Percentiles rank a stretch among this genome's conserved stretches.
Evolutionary conservation across 2,329 filamentous ascomycete species (phyloP).

Genomic region (Fusarium solani-melongenae): DNA sequence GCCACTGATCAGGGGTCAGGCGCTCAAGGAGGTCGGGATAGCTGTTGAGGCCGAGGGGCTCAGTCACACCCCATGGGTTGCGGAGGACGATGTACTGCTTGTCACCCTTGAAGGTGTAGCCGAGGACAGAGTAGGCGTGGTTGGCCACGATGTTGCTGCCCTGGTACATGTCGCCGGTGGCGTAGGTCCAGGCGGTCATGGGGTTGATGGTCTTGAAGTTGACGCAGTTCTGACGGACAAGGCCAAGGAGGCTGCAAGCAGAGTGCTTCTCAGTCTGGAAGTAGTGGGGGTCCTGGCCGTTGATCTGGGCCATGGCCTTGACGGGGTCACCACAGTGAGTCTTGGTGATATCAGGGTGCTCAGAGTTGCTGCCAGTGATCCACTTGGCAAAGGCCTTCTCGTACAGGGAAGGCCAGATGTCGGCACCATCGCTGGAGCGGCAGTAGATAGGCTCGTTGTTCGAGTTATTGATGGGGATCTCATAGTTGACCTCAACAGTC

Average conservation of each 20-base stretch:
- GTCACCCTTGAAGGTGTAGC: constrained; percentile 50
- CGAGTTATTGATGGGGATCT: constrained; percentile 57
- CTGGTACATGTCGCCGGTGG: constrained; percentile 50
- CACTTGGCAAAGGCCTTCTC: constrained; percentile 62
- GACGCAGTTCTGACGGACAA: constrained; percentile 53
- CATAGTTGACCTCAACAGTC: constrained; percentile 56
- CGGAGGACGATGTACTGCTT: constrained; percentile 56
- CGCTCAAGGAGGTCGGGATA: constrained; percentile 53
- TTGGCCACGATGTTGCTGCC: constrained; percentile 57
- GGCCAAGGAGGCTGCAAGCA: constrained; percentile 48
- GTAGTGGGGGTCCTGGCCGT: constrained; percentile 52
- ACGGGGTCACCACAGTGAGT: constrained; percentile 55
- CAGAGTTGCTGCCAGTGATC: constrained; percentile 46
- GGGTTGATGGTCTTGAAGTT: constrained; percentile 58
- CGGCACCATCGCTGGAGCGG: constrained; percentile 53
- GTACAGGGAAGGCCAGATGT: constrained; percentile 58
- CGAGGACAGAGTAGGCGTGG: constrained; percentile 57
- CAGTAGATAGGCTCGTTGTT: constrained; percentile 56
- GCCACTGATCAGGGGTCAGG: constrained; percentile 52
- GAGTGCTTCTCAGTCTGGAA: constrained; percentile 48
- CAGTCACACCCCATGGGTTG: constrained; percentile 58
- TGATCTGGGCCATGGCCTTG: constrained; percentile 59
- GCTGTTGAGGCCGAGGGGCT: constrained; percentile 53
- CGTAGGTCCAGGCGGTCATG: constrained; percentile 55
- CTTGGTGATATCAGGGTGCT: constrained; percentile 55